Evolutionary conservation across 257 asterid species (phyloP).

Genomic region (Fraxinus quadrangulata): DNA sequence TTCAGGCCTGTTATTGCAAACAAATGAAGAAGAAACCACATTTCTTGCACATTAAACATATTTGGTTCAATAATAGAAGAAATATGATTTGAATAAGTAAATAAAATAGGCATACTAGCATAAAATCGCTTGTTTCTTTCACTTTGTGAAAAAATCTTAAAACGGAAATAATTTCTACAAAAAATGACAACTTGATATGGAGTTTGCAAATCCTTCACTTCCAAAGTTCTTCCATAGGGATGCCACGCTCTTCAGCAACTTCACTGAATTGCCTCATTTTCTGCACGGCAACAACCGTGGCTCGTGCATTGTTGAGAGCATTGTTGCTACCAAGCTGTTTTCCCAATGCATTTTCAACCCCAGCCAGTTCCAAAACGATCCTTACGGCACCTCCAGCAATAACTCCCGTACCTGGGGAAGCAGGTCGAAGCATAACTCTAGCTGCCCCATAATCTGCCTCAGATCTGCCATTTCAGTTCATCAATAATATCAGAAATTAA

Average conservation of each 20-base stretch:
- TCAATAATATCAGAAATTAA: neutral
- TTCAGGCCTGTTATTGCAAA: neutral
- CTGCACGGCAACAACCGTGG: slow-evolving; percentile 83
- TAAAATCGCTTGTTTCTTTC: neutral
- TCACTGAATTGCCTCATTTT: slow-evolving; percentile 87
- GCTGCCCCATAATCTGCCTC: slow-evolving; percentile 95
- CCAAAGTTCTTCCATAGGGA: slow-evolving; percentile 97
- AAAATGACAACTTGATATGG: neutral
- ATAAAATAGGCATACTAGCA: neutral
- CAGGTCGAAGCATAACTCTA: slow-evolving; percentile 93
- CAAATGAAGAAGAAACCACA: neutral
- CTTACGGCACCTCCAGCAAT: slow-evolving; percentile 98
- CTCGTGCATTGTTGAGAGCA: slow-evolving; percentile 92
- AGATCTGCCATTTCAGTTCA: slow-evolving; percentile 41
- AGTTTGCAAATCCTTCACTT: slow-evolving; percentile 44
- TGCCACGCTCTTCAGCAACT: slow-evolving; percentile 87
- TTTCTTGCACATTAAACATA: neutral
- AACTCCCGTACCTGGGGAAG: slow-evolving; percentile 95
- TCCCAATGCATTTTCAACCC: slow-evolving; percentile 90
- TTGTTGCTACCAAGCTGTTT: slow-evolving; percentile 95
- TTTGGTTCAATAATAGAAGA: neutral
- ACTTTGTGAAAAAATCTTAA: neutral
- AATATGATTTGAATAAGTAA: neutral
- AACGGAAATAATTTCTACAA: slow-evolving; percentile 21
- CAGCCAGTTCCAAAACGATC: slow-evolving; percentile 85